These are phyloP conservation scores for Globisporangium cystogenes DNA, from an alignment of 352 stramenopile genomes.

Conservation along the genomic window DNA sequence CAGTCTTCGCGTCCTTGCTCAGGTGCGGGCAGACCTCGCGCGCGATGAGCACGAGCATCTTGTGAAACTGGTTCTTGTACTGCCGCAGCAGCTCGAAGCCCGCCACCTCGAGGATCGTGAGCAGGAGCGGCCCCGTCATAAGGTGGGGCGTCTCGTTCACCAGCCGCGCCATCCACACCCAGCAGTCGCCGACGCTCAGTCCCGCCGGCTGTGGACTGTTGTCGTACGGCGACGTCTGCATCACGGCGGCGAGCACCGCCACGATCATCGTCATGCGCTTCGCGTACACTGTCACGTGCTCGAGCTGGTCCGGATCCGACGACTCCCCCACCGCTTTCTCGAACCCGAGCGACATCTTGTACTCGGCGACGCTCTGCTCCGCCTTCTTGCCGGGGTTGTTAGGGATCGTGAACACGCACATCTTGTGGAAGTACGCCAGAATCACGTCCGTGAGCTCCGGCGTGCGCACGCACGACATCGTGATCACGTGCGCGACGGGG, in stretches of 20 bases:
- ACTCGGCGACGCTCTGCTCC: conserved; percentile 47
- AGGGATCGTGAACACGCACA: conserved; percentile 71
- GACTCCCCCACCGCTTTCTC: conserved; percentile 58
- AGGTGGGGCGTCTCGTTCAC: conserved; percentile 66
- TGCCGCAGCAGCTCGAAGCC: conserved; percentile 54
- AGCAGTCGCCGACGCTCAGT: conserved; percentile 61
- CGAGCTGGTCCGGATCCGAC: conserved; percentile 45
- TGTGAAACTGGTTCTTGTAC: conserved; percentile 80
- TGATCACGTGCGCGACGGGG: conserved; percentile 69
- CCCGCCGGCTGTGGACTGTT: conserved; percentile 41
- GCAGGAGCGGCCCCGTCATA: conserved; percentile 59
- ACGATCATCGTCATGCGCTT: conserved; percentile 79
- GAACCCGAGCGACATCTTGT: conserved; percentile 62
- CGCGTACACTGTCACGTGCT: conserved; percentile 74
- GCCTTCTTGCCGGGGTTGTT: conserved; percentile 49
- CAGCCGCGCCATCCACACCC: conserved; percentile 60
- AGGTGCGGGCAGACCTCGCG: conserved; percentile 54
- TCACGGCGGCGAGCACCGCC: conserved; percentile 61
- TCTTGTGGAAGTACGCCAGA: conserved; percentile 67
- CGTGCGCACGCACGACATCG: conserved; percentile 66
- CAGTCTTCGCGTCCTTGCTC: conserved; percentile 71
- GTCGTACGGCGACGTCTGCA: conserved; percentile 63
- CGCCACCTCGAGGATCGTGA: conserved; percentile 76
- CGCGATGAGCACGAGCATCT: conserved; percentile 63
- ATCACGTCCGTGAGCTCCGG: conserved; percentile 69